Percentiles rank a stretch among this genome's conserved stretches.
phyloP scores from a whole-genome alignment of 768 basidiomycete genomes.

The Leccinum aurantiacum region DNA sequence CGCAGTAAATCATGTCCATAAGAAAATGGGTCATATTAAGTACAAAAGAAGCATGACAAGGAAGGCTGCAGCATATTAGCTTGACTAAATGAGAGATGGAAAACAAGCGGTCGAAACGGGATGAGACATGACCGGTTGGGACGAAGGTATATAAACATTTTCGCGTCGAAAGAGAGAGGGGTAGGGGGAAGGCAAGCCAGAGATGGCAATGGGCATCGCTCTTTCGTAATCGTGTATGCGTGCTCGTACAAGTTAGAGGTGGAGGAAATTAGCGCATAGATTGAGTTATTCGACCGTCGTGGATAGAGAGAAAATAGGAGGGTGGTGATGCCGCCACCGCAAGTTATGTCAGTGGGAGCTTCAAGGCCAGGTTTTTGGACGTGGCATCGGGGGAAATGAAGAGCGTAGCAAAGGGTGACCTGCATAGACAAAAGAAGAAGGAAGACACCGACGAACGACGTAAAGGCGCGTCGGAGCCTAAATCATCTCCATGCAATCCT shows the following conservation, averaged over 20 bases:
- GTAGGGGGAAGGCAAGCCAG: not conserved
- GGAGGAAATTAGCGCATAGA: not conserved
- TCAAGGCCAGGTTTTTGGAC: not conserved
- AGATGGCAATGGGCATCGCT: not conserved
- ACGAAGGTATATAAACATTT: constrained; percentile 8
- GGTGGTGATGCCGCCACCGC: constrained; percentile 4
- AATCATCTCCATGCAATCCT: constrained; percentile 20
- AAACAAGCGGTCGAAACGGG: not conserved
- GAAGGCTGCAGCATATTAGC: constrained; percentile 1
- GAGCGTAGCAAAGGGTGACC: not conserved
- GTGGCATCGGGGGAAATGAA: not conserved
- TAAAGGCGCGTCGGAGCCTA: constrained; percentile 6
- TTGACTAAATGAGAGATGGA: not conserved
- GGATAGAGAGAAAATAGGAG: not conserved
- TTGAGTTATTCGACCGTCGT: not conserved
- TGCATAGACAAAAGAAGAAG: constrained; percentile 2
- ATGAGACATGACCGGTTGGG: not conserved
- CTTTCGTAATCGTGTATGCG: not conserved
- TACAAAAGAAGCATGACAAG: not conserved
- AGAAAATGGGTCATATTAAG: not conserved
- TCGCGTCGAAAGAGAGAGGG: not conserved
- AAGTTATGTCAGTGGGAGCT: not conserved
- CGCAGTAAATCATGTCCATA: not conserved
- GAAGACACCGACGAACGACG: not conserved
- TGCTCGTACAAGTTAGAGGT: not conserved